A percentile compares a stretch with the other conserved stretches of the same genome.
These are phyloP conservation scores for Metschnikowia kofuensis DNA, from an alignment of 805 yeast species.

Conservation along the genomic window DNA sequence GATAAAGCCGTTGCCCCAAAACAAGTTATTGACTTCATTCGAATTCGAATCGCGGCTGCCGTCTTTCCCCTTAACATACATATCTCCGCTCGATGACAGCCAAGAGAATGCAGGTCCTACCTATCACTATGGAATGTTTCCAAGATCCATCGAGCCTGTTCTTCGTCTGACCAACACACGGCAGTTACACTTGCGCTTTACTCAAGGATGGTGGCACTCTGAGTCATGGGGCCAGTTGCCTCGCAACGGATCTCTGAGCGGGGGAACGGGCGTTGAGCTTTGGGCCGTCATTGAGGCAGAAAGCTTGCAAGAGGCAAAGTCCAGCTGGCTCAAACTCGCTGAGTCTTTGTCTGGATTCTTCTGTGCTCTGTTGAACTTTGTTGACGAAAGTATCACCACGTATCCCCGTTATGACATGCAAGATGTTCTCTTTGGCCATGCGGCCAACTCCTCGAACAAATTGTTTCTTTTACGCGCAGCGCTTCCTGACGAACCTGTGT, in stretches of 20 bases:
- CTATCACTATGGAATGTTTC: constrained; percentile 66
- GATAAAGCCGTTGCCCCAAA: constrained; percentile 70
- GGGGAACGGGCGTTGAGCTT: constrained; percentile 94
- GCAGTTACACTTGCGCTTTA: constrained; percentile 79
- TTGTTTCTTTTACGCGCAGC: constrained; percentile 74
- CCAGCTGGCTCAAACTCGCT: constrained; percentile 68
- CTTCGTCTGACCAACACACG: constrained; percentile 62
- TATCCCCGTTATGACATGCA: constrained; percentile 44
- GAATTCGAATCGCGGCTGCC: constrained; percentile 63
- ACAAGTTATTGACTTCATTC: constrained; percentile 68
- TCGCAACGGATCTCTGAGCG: constrained; percentile 63
- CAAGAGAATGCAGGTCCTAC: background rate
- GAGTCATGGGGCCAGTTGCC: constrained; percentile 86
- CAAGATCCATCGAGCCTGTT: constrained; percentile 77
- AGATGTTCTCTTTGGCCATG: constrained; percentile 23
- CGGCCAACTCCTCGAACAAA: constrained; percentile 30
- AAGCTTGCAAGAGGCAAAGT: constrained; percentile 50
- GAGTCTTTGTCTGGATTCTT: constrained; percentile 84
- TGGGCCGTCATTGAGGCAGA: constrained; percentile 82
- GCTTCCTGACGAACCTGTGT: constrained; percentile 90
- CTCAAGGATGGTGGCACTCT: constrained; percentile 95
- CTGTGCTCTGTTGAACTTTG: constrained; percentile 91
- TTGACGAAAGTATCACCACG: constrained; percentile 76
- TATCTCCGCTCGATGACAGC: constrained; percentile 13
- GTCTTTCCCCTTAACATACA: constrained; percentile 24